A percentile compares a stretch with the other conserved stretches of the same genome.
These are phyloP conservation scores for Limonium bicolor DNA, from an alignment of 148 eudicot genomes.

Conservation along the genomic window DNA sequence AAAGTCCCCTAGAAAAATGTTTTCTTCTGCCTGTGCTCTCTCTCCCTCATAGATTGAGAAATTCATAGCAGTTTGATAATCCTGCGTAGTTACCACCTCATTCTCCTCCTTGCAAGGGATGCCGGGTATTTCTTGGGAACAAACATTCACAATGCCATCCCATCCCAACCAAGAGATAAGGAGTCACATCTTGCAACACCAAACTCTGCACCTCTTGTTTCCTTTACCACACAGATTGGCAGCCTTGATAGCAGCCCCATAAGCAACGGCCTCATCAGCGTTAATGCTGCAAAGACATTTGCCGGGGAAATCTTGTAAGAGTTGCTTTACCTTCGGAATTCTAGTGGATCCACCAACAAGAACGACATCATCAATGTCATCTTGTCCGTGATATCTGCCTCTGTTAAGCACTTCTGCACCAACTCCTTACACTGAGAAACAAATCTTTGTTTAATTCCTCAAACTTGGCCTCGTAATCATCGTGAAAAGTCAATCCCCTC, in stretches of 20 bases:
- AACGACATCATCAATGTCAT: neutral
- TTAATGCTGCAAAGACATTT: constrained; percentile 1
- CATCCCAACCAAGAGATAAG: neutral
- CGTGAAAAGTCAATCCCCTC: constrained; percentile 1
- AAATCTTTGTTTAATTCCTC: constrained; percentile 2
- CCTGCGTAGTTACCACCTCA: neutral
- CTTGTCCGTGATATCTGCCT: neutral
- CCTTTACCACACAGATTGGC: neutral
- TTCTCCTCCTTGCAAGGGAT: constrained; percentile 1
- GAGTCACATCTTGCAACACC: neutral
- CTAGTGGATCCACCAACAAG: constrained; percentile 2
- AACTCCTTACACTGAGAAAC: neutral
- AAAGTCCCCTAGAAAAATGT: neutral
- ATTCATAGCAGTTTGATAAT: neutral
- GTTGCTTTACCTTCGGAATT: neutral
- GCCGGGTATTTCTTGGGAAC: neutral
- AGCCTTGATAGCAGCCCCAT: constrained; percentile 1
- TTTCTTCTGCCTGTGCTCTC: neutral
- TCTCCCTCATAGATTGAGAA: neutral
- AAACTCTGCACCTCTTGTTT: neutral
- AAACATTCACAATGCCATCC: neutral
- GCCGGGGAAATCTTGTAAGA: constrained; percentile 1
- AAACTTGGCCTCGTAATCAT: neutral
- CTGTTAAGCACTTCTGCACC: constrained; percentile 1
- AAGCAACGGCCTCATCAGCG: neutral